Evolutionary conservation across 495 filamentous ascomycete genomes (phyloP).

Genomic region (Penicillium manginii): DNA sequence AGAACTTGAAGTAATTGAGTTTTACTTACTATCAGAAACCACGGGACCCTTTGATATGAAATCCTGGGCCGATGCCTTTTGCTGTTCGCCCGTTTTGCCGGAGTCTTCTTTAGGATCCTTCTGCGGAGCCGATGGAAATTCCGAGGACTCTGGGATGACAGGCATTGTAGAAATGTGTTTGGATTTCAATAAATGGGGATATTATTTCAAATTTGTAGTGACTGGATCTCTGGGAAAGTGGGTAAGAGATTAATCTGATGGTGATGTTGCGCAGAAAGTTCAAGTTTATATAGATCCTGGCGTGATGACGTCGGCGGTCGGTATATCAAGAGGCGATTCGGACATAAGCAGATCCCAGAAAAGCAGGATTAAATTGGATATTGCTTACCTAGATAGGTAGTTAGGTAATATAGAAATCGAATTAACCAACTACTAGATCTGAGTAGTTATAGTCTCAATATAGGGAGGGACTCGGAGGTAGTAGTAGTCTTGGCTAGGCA

Average conservation of each 20-base stretch:
- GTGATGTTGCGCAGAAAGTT: not conserved
- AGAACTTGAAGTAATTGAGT: not conserved
- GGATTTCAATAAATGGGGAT: not conserved
- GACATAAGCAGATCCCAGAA: not conserved
- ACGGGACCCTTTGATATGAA: constrained; percentile 49
- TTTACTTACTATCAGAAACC: constrained; percentile 45
- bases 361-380: not conserved
- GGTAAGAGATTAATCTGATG: not conserved
- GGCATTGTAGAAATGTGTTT: constrained; percentile 24
- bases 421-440: too few relatives aligned
- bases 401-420: too few relatives aligned
- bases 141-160: constrained; percentile 37
- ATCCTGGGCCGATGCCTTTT: constrained; percentile 41
- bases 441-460: too few relatives aligned
- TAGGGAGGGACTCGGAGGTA: too few relatives aligned
- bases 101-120: constrained; percentile 29
- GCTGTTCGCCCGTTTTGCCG: constrained; percentile 24
- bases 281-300: constrained; percentile 17
- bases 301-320: constrained; percentile 31
- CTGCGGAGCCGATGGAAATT: constrained; percentile 26
- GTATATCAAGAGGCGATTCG: not conserved
- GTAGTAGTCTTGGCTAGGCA: too few relatives aligned
- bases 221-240: not conserved
- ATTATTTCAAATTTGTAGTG: too few relatives aligned
- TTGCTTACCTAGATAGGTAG: not conserved